Percentiles rank a stretch among this genome's conserved stretches.
Evolutionary conservation across 176 grass and related monocot genomes (phyloP).

Genomic region (Juncus inflexus): DNA sequence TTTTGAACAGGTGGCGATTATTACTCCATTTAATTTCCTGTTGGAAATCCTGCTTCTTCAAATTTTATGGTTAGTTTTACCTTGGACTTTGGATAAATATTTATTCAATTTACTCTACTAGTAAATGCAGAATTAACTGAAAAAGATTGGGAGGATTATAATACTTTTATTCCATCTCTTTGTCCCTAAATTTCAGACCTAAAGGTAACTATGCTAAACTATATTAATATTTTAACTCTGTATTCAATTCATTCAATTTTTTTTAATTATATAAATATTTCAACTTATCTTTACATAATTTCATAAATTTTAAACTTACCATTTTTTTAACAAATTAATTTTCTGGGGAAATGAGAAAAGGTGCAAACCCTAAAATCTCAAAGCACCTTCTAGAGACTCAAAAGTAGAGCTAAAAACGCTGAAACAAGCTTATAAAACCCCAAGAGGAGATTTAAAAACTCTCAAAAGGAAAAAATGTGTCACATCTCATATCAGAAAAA

Average conservation of each 20-base stretch:
- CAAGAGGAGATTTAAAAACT: conserved; percentile 11
- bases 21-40: conserved; percentile 96
- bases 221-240: too few relatives aligned
- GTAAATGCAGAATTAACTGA: conserved; percentile 20
- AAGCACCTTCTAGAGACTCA: too few relatives aligned
- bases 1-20: conserved; percentile 82
- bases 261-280: background rate
- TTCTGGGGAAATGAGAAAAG: conserved; percentile 15
- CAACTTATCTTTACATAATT: too few relatives aligned
- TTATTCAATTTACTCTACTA: conserved; percentile 43
- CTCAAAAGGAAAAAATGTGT: conserved; percentile 5
- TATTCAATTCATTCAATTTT: too few relatives aligned
- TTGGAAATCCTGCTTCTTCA: conserved; percentile 88
- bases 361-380: background rate
- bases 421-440: conserved; percentile 20
- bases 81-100: conserved; percentile 96
- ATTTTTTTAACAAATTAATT: conserved; percentile 13
- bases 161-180: conserved; percentile 18
- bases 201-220: conserved; percentile 23
- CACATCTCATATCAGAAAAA: conserved; percentile 19
- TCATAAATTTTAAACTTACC: background rate
- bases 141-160: conserved; percentile 22
- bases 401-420: conserved; percentile 18
- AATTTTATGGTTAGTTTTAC: conserved; percentile 93
- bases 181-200: conserved; percentile 13